phyloP scores from a whole-genome alignment of 2,329 filamentous ascomycete genomes.

The Cryphonectria naterciae region DNA sequence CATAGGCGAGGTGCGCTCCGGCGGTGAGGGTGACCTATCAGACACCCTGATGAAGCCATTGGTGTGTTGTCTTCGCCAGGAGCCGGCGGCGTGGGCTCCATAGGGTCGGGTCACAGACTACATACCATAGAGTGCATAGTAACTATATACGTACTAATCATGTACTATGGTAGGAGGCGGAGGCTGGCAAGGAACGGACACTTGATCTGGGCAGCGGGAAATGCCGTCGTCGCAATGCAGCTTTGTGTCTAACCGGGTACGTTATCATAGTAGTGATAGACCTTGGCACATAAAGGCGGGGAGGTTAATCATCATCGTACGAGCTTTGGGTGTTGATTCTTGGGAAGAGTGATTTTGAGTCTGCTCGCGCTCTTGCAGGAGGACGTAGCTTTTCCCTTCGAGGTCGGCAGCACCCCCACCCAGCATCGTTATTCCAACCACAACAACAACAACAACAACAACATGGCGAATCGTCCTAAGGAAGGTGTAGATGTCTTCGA shows the following conservation, averaged over 20 bases:
- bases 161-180: background rate
- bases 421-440: background rate
- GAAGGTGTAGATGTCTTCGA: slow-evolving; percentile 23
- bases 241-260: background rate
- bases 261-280: background rate
- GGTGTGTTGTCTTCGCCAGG: background rate
- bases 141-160: too few species aligned
- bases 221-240: background rate
- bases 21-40: background rate
- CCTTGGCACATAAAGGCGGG: background rate
- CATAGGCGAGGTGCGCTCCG: background rate
- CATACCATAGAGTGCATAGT: too few species aligned
- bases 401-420: background rate
- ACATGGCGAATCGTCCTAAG: slow-evolving; percentile 13
- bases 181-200: background rate
- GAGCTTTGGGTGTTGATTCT: background rate
- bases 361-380: background rate
- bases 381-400: background rate
- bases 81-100: background rate
- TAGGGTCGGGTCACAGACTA: background rate
- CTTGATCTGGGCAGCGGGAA: background rate
- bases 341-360: background rate
- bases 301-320: background rate
- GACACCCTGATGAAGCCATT: background rate
- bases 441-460: slow-evolving; percentile 12